Base-by-base conservation (phyloP, 495 filamentous ascomycete species). In the Entonaema liquescens region DNA sequence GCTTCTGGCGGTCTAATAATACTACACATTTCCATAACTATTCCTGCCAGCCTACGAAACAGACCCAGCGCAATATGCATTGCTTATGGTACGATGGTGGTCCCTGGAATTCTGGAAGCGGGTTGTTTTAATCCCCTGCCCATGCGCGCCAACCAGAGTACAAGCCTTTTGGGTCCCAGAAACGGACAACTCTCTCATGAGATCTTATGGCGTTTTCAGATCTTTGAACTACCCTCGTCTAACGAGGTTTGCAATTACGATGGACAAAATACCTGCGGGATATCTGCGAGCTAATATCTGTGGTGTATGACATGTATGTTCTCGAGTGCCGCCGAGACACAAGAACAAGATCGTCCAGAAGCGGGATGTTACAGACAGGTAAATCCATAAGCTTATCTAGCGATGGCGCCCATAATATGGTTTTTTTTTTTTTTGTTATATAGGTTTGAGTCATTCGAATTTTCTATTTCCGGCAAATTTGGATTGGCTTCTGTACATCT, bases 1-100 rank as follows among this genome's bases (percentile, higher is more conserved):
- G 65, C 65, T 50, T 69, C 61, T 69, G 65, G 70, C 70, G 70
- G 65, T 69, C 58, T 69, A 65, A 65, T 52, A 68, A 62, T 69
- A 72, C 36, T 68, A 72, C 33, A 64, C 59, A 28, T 59, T 55
- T 63, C 56, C n/a, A 59, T 62, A 59, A 54, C 26, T 42, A 61
- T 9, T 13, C 25, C 13, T 29, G 13, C 4, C 26, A 28, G 5
- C 49, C 11, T 31, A 55, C 36, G 15, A 6, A 38, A 15, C 36
- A 38, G 36, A 40, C n/a, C n/a, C 13, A n/a, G n/a, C 5, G 3
- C 15, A 40, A 23, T 15, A 44, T 44, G 19, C 31, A 57, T 13
- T 36, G 33, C 29, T 29, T 56, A 33, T 56, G 25, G 25, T 35
- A 57, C 54, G 40, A 58, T 19, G 44, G 17, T 62, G 68, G 60